Evolutionary conservation across 805 yeast species (phyloP).

Genomic region (Helenozyma baotianmanensis): DNA sequence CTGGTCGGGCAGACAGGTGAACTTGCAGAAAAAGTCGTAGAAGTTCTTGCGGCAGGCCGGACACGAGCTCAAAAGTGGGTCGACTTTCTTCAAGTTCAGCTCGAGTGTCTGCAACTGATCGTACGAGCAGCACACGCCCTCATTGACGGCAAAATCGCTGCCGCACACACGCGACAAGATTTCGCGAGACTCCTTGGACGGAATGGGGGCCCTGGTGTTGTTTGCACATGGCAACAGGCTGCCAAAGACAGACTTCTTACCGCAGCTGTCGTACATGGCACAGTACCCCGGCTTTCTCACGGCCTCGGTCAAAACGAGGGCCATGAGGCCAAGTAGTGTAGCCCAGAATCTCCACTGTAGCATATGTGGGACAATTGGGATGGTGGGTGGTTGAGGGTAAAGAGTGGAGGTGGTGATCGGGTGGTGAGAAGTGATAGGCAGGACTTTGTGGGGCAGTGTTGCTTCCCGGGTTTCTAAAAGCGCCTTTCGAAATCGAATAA

Average conservation of each 20-base stretch:
- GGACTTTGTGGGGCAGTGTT: too few species aligned
- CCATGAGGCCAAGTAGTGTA: too few species aligned
- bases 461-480: too few species aligned
- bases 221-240: slow-evolving; percentile 74
- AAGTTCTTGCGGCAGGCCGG: slow-evolving; percentile 92
- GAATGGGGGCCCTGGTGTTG: slow-evolving; percentile 43
- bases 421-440: too few species aligned
- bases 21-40: slow-evolving; percentile 75
- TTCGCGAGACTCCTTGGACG: slow-evolving; percentile 41
- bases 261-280: slow-evolving; percentile 64
- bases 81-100: slow-evolving; percentile 32
- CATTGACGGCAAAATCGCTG: slow-evolving; percentile 48
- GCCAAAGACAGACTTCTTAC: slow-evolving; percentile 77
- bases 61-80: slow-evolving; percentile 46
- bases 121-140: slow-evolving; percentile 64
- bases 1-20: slow-evolving; percentile 88
- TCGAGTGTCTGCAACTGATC: slow-evolving; percentile 57
- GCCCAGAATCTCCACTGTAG: too few species aligned
- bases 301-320: too few species aligned
- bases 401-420: too few species aligned
- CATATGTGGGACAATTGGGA: too few species aligned
- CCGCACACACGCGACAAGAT: slow-evolving; percentile 68
- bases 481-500: too few species aligned
- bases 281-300: slow-evolving; percentile 38
- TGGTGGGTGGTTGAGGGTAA: too few species aligned